phyloP scores from a whole-genome alignment of 2,329 filamentous ascomycete species.

The Ceratocystis colombiana region DNA sequence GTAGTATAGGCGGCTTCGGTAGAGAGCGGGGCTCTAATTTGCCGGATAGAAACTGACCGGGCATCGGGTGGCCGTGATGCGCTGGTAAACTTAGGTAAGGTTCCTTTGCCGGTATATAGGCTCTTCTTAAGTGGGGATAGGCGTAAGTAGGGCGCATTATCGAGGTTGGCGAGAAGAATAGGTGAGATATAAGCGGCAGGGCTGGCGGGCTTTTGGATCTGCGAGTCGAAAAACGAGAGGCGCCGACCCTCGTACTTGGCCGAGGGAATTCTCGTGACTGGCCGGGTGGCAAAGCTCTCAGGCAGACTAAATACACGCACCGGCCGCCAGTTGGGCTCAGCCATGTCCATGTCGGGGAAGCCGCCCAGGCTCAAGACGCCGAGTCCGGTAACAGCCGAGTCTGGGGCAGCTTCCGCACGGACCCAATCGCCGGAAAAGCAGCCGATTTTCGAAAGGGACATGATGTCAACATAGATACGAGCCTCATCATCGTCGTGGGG shows the following conservation, averaged over 20 bases:
- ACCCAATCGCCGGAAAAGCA: constrained; percentile 99
- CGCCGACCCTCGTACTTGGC: constrained; percentile 43
- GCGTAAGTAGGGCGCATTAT: constrained; percentile 65
- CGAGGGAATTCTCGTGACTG: constrained; percentile 51
- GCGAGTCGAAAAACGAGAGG: constrained; percentile 57
- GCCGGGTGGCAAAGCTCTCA: constrained; percentile 56
- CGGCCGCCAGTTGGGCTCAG: constrained; percentile 62
- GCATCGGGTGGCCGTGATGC: constrained; percentile 49
- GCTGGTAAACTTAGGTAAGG: constrained; percentile 46
- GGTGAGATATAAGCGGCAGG: constrained; percentile 69
- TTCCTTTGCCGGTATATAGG: constrained; percentile 41
- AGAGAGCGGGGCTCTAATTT: constrained; percentile 79
- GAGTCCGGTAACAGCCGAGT: constrained; percentile 58
- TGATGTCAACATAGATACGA: constrained; percentile 82
- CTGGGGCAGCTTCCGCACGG: constrained; percentile 64
- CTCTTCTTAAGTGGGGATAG: constrained; percentile 58
- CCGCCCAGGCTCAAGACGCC: constrained; percentile 58
- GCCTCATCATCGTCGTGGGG: constrained; percentile 76
- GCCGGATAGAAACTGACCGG: constrained; percentile 73
- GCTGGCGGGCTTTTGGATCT: constrained; percentile 50
- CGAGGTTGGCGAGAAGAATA: constrained; percentile 75
- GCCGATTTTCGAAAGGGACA: constrained; percentile 74
- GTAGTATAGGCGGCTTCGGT: constrained; percentile 78
- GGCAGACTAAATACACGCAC: constrained; percentile 84
- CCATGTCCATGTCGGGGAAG: constrained; percentile 45